Evolutionary conservation across 179 eudicot genomes (phyloP), one percentile per base, ranked within the genome.

Genomic region (Beta corolliflora): DNA sequence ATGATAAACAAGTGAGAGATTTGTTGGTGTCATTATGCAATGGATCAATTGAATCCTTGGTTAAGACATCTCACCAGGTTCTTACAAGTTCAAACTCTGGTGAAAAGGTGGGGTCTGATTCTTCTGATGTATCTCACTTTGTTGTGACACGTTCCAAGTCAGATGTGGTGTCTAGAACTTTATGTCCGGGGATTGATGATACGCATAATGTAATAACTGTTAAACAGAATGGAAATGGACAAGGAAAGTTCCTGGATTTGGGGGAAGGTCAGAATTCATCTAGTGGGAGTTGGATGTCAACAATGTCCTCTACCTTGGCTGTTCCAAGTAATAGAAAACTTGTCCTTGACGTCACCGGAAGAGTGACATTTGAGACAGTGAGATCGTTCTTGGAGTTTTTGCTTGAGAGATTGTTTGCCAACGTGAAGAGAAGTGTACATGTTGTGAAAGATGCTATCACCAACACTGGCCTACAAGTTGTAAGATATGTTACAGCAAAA

Each of bases 331-430:
- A 95, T 73, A 83, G 92, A 77, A 90, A 87, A 79, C 80, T 94
- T 58, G 90, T 95, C 64, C 93, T 96, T 25, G 94, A 92, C 76
- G 78, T 95, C 76, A 90, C 98, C 3, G 94, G 98, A 78, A 86
- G 86, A 83, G 93, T 91, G 78, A 92, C 99, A 2, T 92, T 92
- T 13, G 94, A 87, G 82, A 88, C 91, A 0, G 91, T 94, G 50
- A 87, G 91, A 76, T 90, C 94, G 0, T 91, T 91, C 56, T 86
- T 96, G 3, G 91, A 91, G 55, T 87, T 92, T 76, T 82, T 92
- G 83, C 79, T 91, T 53, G 86, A 87, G 71, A 94, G 83, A 77
- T 25, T 89, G 76, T 77, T 83, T 15, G 86, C 87, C 29, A 75
- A 79, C 31, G 44, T 86, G 84, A 90, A 81, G 87, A 86, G 81